Conservation (phyloP, 2,329 filamentous ascomycete species). For the Phyllosticta citriasiana region DNA sequence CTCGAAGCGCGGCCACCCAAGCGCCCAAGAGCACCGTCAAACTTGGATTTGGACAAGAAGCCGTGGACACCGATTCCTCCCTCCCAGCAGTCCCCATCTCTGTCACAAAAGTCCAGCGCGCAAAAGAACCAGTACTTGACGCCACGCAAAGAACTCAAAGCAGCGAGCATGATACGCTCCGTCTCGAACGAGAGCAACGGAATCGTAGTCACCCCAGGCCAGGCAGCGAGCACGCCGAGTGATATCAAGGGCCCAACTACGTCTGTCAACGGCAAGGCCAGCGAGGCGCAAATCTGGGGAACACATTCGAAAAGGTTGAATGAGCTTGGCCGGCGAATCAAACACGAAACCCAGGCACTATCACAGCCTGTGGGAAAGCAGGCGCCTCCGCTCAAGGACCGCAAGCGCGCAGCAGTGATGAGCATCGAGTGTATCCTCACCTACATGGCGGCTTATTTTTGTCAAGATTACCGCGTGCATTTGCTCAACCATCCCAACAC, state of each 20-base stretch:
- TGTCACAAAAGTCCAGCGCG: conserved; percentile 20
- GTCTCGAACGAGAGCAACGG: conserved; percentile 25
- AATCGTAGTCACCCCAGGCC: conserved; percentile 21
- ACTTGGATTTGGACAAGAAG: conserved; percentile 19
- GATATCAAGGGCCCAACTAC: conserved; percentile 16
- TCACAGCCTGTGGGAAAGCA: conserved; percentile 14
- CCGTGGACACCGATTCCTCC: conserved; percentile 24
- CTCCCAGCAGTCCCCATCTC: conserved; percentile 19
- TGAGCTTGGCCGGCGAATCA: conserved; percentile 34
- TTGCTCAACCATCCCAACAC: conserved; percentile 25
- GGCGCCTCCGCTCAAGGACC: conserved; percentile 20
- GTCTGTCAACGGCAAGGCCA: conserved; percentile 20
- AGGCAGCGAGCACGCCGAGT: conserved; percentile 21
- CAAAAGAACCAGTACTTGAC: conserved; percentile 25
- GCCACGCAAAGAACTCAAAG: conserved; percentile 26
- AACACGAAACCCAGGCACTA: conserved; percentile 30
- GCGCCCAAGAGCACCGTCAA: conserved; percentile 19
- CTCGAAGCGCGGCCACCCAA: conserved; percentile 16
- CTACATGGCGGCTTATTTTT: conserved; percentile 29
- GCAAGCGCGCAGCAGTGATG: conserved; percentile 30
- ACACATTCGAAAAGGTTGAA: conserved; percentile 31
- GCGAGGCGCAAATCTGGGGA: conserved; percentile 27
- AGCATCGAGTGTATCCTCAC: conserved; percentile 37
- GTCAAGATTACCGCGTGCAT: conserved; percentile 21
- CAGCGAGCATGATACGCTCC: conserved; percentile 26